Conservation (phyloP, 2,329 filamentous ascomycete species). For the Fusarium dlaminii region DNA sequence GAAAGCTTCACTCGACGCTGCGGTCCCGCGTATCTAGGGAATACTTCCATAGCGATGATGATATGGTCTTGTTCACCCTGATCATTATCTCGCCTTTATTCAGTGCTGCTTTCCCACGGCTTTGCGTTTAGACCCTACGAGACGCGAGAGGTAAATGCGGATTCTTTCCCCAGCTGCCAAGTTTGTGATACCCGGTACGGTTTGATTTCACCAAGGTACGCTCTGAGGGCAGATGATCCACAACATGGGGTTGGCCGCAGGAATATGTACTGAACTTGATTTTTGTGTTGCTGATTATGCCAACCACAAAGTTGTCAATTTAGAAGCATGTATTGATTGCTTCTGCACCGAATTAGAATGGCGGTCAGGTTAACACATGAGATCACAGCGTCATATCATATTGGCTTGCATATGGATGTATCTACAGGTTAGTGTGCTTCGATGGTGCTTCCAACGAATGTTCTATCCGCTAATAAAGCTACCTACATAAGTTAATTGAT, state of each 20-base stretch:
- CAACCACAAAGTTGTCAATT: neutral
- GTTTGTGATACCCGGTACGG: neutral
- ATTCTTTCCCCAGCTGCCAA: neutral
- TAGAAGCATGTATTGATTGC: neutral
- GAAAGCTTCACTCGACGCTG: neutral
- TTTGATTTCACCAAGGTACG: neutral
- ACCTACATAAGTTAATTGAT: neutral
- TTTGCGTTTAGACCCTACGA: neutral
- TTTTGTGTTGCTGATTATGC: slow-evolving; percentile 5
- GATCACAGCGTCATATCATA: slow-evolving; percentile 8
- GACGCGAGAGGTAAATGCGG: neutral
- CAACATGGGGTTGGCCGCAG: slow-evolving; percentile 2
- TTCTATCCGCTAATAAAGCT: slow-evolving; percentile 16
- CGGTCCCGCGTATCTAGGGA: slow-evolving; percentile 8
- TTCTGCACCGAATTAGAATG: neutral
- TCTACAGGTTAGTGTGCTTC: slow-evolving; percentile 25
- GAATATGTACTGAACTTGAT: neutral
- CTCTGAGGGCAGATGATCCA: slow-evolving; percentile 4
- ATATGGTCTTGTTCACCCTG: neutral
- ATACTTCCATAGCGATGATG: neutral
- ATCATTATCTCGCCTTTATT: neutral
- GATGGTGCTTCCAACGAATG: slow-evolving; percentile 21
- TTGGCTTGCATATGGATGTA: slow-evolving; percentile 8
- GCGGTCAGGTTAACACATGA: slow-evolving; percentile 3
- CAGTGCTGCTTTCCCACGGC: neutral